Base-by-base conservation (phyloP, 768 basidiomycete species). In the Termitomyces sp. region DNA sequence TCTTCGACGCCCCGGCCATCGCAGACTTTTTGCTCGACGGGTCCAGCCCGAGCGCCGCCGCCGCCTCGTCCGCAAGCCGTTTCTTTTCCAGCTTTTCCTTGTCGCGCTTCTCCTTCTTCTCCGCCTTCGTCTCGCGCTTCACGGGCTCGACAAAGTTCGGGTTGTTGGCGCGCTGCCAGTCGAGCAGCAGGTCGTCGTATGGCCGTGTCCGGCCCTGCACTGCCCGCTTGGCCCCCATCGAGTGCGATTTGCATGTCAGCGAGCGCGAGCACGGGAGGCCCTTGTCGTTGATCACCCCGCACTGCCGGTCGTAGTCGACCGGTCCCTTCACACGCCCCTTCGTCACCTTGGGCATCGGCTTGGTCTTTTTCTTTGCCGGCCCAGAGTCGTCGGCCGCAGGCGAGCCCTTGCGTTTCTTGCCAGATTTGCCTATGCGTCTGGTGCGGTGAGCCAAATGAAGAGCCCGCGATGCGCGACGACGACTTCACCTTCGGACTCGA, bases 231-330 rank as follows among this genome's bases (percentile, higher is more conserved):
- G 93, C 90, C 15, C 93, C 93, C 88, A 99, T 96, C 2, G 92
- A 89, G 69, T 99, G 96, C 5, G 96, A 93, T 73, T 99, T 99
- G 77, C 96, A 99, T 0, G 96, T 98, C 37, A 99, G 81, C 7
- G 94, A 94, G 28, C 96, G 90, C 13, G 94, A 93, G 68, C 96
- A 99, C 0, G 92, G 94, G 7, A 93, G 75, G 45, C 82, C 82
- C 71, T 97, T 97, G 74, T 96, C 94, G 73, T 96, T 98, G 70
- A 97, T 96, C 37, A 98, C 96, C 51, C 96, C 94, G 65, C 96
- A 98, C 62, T 97, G 94, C 56, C 83, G 86, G 75, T 97, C 92
- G 62, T 86, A 85, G 72, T 98, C 89, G 51, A 96, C 84, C 4
- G 94, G 94, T 1, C 92, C 91, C 65, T 92, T 92, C 59, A 82